These are phyloP conservation scores for Ascochyta rabiei DNA, from an alignment of 2,329 filamentous ascomycete genomes.

Conservation along the genomic window DNA sequence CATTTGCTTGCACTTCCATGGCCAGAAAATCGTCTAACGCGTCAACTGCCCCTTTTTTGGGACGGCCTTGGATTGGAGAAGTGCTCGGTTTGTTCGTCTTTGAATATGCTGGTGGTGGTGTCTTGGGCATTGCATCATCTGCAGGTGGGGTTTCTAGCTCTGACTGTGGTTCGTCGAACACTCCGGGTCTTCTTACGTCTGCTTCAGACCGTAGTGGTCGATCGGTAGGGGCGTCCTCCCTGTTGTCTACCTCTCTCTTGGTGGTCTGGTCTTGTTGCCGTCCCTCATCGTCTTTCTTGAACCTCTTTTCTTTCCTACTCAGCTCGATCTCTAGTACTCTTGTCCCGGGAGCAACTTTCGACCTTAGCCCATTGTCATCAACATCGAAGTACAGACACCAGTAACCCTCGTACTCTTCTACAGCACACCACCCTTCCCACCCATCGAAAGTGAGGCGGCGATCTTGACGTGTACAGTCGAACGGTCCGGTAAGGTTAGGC, in stretches of 20 bases:
- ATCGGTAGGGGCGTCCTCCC: constrained; percentile 36
- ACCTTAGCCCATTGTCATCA: constrained; percentile 46
- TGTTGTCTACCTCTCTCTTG: constrained; percentile 31
- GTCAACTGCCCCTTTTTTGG: neutral
- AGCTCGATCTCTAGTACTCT: constrained; percentile 63
- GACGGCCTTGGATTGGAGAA: neutral
- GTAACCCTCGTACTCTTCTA: constrained; percentile 42
- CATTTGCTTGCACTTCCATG: neutral
- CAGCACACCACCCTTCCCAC: constrained; percentile 49
- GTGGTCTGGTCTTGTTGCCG: constrained; percentile 43
- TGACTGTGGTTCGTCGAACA: constrained; percentile 1
- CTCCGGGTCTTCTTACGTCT: constrained; percentile 26
- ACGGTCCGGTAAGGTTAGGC: constrained; percentile 46
- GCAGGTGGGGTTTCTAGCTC: neutral
- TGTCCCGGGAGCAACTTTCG: constrained; percentile 55
- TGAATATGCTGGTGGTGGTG: constrained; percentile 35
- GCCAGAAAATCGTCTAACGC: neutral
- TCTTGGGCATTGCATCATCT: constrained; percentile 10
- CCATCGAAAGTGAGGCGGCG: constrained; percentile 46
- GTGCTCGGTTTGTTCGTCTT: neutral
- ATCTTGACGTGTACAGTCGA: constrained; percentile 48
- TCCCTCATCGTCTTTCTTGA: constrained; percentile 32
- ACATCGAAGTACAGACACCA: constrained; percentile 56
- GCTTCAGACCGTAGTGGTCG: constrained; percentile 26
- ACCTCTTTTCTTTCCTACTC: constrained; percentile 58